These are phyloP conservation scores for Massariosphaeria phaeospora DNA, from an alignment of 495 filamentous ascomycete genomes.

Conservation along the genomic window DNA sequence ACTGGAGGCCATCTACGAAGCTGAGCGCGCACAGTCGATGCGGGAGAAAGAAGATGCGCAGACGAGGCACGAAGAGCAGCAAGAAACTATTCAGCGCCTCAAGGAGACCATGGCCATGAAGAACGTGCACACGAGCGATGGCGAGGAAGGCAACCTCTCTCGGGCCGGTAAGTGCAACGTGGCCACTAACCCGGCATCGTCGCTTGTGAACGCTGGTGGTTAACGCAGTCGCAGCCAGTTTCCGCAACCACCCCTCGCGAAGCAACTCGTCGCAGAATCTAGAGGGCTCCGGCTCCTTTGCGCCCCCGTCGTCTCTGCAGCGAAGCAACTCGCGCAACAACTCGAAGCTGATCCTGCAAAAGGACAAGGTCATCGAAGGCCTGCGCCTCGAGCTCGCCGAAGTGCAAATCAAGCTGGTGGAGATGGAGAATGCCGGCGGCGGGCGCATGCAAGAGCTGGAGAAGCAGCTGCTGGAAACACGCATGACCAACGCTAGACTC, in stretches of 20 bases:
- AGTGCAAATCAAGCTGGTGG: slow-evolving; percentile 89
- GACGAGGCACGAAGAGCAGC: slow-evolving; percentile 80
- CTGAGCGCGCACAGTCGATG: slow-evolving; percentile 78
- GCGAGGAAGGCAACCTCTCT: slow-evolving; percentile 61
- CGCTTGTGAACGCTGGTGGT: too few relatives aligned
- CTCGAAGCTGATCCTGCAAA: slow-evolving; percentile 82
- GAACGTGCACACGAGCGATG: slow-evolving; percentile 52
- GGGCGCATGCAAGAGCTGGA: slow-evolving; percentile 81
- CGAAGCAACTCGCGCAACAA: slow-evolving; percentile 79
- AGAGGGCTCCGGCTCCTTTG: slow-evolving; percentile 59
- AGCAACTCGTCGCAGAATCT: slow-evolving; percentile 27
- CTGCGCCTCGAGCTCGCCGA: slow-evolving; percentile 88
- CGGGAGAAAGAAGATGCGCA: slow-evolving; percentile 86
- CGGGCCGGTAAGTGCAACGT: slow-evolving; percentile 68
- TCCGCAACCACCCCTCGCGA: slow-evolving; percentile 33
- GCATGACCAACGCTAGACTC: slow-evolving; percentile 87
- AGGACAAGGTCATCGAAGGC: slow-evolving; percentile 92
- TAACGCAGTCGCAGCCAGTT: slow-evolving; percentile 33
- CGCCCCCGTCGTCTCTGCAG: slow-evolving; percentile 76
- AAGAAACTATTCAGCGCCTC: slow-evolving; percentile 76
- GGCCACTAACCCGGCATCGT: too few relatives aligned
- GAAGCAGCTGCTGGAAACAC: slow-evolving; percentile 77
- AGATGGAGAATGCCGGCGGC: slow-evolving; percentile 87
- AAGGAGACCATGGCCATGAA: slow-evolving; percentile 82
- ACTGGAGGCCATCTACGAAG: slow-evolving; percentile 82